Evolutionary conservation across 1,139 yeast species (phyloP).

Genomic region (Suhomyces anneliseae): DNA sequence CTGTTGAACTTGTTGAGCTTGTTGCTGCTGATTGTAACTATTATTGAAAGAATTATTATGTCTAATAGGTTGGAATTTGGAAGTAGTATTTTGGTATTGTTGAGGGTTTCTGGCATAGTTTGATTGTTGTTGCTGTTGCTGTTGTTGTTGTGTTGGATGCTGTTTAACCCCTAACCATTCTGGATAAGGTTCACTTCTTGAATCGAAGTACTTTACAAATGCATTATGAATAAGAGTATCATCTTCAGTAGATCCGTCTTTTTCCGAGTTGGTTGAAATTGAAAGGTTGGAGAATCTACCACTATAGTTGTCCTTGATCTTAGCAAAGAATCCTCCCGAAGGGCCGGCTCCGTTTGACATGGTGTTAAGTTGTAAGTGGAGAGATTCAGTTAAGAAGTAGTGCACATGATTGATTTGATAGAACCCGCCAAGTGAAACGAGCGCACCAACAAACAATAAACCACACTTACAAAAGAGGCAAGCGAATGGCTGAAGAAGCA

Average conservation of each 20-base stretch:
- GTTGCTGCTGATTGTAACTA: slow-evolving; percentile 18
- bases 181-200: slow-evolving; percentile 37
- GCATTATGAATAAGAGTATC: slow-evolving; percentile 49
- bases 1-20: slow-evolving; percentile 11
- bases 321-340: slow-evolving; percentile 31
- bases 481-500: no score
- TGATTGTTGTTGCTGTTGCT: slow-evolving; percentile 8
- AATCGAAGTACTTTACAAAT: slow-evolving; percentile 41
- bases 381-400: background rate
- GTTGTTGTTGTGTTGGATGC: slow-evolving; percentile 4
- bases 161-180: slow-evolving; percentile 45
- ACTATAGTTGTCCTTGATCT: slow-evolving; percentile 38
- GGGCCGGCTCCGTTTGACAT: slow-evolving; percentile 6
- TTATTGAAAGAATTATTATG: slow-evolving; percentile 23
- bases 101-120: slow-evolving; percentile 9
- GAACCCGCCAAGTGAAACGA: background rate
- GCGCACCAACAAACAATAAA: background rate
- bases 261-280: slow-evolving; percentile 30
- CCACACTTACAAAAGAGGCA: no score
- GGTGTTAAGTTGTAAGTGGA: background rate
- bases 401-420: background rate
- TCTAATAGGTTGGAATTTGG: slow-evolving; percentile 31
- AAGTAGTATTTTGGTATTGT: slow-evolving; percentile 9
- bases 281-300: slow-evolving; percentile 37
- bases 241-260: slow-evolving; percentile 40